Conservation (phyloP, 208 protist species). For the Leptomonas seymouri region DNA sequence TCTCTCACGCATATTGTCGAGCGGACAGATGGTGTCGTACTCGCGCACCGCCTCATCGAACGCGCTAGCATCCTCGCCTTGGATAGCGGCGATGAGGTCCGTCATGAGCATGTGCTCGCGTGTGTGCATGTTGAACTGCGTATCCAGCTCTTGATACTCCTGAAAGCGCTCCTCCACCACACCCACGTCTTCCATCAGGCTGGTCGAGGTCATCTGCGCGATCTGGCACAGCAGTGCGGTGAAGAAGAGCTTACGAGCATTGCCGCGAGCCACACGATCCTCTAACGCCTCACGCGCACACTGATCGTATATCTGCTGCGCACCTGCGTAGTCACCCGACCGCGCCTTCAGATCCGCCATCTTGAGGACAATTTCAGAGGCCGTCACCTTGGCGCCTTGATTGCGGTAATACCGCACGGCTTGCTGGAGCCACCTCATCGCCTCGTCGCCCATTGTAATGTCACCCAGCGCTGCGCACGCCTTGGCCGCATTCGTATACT, state of each 20-base stretch:
- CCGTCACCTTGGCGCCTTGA: slow-evolving; percentile 71
- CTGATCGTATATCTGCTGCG: slow-evolving; percentile 71
- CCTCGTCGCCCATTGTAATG: slow-evolving; percentile 51
- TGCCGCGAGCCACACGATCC: slow-evolving; percentile 64
- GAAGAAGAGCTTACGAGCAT: slow-evolving; percentile 83
- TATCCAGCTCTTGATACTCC: slow-evolving; percentile 85
- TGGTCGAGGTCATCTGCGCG: slow-evolving; percentile 60
- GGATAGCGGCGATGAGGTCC: slow-evolving; percentile 78
- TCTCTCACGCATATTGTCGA: slow-evolving; percentile 65
- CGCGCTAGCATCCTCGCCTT: slow-evolving; percentile 51
- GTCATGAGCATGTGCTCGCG: slow-evolving; percentile 89
- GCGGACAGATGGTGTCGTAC: slow-evolving; percentile 81
- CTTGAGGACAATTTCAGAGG: slow-evolving; percentile 66
- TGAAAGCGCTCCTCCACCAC: slow-evolving; percentile 80
- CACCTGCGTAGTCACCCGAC: slow-evolving; percentile 64
- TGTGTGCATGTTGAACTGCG: slow-evolving; percentile 83
- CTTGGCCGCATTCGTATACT: slow-evolving; percentile 73
- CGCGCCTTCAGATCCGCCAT: slow-evolving; percentile 80
- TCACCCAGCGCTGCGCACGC: slow-evolving; percentile 69
- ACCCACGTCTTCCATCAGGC: slow-evolving; percentile 64
- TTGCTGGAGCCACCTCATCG: slow-evolving; percentile 71
- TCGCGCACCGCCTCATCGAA: slow-evolving; percentile 76
- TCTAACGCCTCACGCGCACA: slow-evolving; percentile 76
- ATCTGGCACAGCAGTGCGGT: slow-evolving; percentile 77
- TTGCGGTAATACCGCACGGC: slow-evolving; percentile 69